phyloP scores from a whole-genome alignment of 1,139 yeast species.

The Candida sp. region DNA sequence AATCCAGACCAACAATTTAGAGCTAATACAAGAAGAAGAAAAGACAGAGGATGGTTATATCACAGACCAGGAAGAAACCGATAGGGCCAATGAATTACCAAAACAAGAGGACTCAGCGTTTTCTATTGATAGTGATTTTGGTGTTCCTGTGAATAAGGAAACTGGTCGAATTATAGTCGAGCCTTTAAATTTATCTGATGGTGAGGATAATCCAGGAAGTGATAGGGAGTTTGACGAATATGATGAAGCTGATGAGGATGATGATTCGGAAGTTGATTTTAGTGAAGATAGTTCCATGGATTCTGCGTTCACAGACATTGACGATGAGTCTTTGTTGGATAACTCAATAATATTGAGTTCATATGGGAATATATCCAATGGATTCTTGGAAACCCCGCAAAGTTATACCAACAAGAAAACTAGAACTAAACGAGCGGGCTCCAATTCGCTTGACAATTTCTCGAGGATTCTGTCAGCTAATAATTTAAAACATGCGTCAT shows the following conservation, averaged over 20 bases:
- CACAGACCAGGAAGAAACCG: conserved; percentile 17
- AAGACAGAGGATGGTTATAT: conserved; percentile 11
- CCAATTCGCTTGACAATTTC: conserved; percentile 17
- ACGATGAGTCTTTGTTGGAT: conserved; percentile 35
- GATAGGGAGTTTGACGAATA: conserved; percentile 7
- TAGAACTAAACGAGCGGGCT: conserved; percentile 1
- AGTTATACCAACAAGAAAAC: not conserved
- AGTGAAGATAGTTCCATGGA: conserved; percentile 30
- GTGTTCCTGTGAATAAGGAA: conserved; percentile 20
- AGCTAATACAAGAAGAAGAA: conserved; percentile 4
- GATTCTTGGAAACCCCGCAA: not conserved
- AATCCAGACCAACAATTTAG: conserved; percentile 1
- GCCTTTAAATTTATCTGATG: not conserved
- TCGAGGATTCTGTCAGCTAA: conserved; percentile 8
- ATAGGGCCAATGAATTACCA: conserved; percentile 3
- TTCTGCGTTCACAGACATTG: conserved; percentile 46
- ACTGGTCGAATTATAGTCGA: not conserved
- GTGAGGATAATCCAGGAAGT: not conserved
- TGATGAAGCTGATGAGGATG: conserved; percentile 15
- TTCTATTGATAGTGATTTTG: conserved; percentile 34
- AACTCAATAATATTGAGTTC: conserved; percentile 29
- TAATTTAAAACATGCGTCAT: not conserved
- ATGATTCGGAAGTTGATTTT: conserved; percentile 8
- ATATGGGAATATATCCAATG: conserved; percentile 7
- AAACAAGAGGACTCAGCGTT: conserved; percentile 11